Conservation (phyloP, 345 rosid genomes). For the Linum tenue region DNA sequence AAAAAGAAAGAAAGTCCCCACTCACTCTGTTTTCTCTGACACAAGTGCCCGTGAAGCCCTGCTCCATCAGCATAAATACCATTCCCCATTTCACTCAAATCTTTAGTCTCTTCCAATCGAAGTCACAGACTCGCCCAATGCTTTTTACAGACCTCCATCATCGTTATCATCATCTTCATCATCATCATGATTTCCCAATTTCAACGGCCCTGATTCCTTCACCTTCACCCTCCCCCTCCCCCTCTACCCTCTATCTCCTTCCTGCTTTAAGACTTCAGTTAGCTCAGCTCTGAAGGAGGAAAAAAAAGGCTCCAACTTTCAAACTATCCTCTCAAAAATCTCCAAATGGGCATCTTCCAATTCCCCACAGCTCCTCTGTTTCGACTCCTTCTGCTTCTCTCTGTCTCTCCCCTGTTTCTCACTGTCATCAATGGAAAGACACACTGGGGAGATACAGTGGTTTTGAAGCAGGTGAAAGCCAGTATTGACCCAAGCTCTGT, state of each 20-base stretch:
- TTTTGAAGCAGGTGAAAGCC: slow-evolving; percentile 41
- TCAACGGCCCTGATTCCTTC: too few species aligned
- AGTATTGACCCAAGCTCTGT: slow-evolving; percentile 38
- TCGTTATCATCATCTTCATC: too few species aligned
- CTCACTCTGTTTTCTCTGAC: background rate
- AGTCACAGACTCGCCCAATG: too few species aligned
- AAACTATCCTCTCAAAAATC: background rate
- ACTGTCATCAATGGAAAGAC: slow-evolving; percentile 22
- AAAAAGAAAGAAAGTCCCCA: background rate
- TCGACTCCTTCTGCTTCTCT: background rate
- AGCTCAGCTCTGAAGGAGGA: background rate
- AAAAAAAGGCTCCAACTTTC: background rate
- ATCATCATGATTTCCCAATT: too few species aligned
- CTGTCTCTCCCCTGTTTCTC: background rate
- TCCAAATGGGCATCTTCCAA: background rate
- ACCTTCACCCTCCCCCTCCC: too few species aligned
- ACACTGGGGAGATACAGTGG: slow-evolving; percentile 42
- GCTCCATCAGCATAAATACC: background rate
- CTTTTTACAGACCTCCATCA: too few species aligned
- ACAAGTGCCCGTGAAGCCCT: background rate
- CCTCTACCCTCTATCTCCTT: too few species aligned
- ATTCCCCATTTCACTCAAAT: background rate
- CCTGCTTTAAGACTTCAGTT: background rate
- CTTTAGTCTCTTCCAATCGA: too few species aligned
- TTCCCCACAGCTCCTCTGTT: background rate